phyloP scores from a whole-genome alignment of 106 monocot genomes.

The Platanthera guangdongensis region DNA sequence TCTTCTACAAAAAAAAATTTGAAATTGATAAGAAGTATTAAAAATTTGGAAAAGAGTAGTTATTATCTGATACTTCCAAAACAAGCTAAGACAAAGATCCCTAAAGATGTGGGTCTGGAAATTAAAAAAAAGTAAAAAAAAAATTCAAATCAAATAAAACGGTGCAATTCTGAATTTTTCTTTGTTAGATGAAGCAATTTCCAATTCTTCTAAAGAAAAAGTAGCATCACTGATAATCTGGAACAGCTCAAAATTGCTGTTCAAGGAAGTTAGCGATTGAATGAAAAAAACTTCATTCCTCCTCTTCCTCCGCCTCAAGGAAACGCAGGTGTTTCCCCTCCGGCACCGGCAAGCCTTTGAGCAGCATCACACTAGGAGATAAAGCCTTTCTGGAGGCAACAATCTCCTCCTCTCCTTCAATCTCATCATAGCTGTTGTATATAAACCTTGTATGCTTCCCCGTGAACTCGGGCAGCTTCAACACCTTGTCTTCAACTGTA shows the following conservation, averaged over 20 bases:
- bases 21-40: too few species aligned
- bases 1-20: too few species aligned
- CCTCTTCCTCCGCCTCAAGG: conserved; percentile 63
- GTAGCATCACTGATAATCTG: neutral
- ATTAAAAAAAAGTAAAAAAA: too few species aligned
- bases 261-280: neutral
- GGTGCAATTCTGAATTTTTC: too few species aligned
- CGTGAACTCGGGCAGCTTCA: conserved; percentile 33
- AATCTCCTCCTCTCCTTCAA: conserved; percentile 28
- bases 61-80: too few species aligned
- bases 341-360: conserved; percentile 72
- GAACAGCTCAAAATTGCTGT: neutral
- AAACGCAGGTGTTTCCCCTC: conserved; percentile 89
- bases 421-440: conserved; percentile 74
- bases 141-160: too few species aligned
- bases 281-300: conserved; percentile 5
- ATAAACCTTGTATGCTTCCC: conserved; percentile 76
- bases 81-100: too few species aligned
- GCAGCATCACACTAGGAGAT: conserved; percentile 25
- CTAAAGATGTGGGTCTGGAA: too few species aligned
- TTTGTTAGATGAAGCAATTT: neutral
- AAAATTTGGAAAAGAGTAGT: too few species aligned
- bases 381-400: neutral
- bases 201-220: neutral
- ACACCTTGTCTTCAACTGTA: conserved; percentile 14